phyloP scores from a whole-genome alignment of 2,329 filamentous ascomycete genomes.

The Penicillium sp. region DNA sequence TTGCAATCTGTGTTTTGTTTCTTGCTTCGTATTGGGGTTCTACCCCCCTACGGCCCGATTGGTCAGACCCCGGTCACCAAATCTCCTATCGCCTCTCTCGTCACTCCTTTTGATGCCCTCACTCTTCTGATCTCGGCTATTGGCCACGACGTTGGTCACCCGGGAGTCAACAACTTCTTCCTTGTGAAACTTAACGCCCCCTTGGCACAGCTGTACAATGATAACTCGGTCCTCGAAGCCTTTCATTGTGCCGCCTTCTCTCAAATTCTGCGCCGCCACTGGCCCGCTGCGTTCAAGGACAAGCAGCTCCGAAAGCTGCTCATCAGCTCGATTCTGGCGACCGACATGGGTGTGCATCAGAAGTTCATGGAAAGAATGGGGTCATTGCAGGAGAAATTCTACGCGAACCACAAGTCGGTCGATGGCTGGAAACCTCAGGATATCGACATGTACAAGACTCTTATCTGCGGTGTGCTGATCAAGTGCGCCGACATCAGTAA shows the following conservation, averaged over 20 bases:
- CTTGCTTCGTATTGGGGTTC: conserved; percentile 74
- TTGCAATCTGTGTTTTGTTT: conserved; percentile 92
- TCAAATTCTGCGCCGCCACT: conserved; percentile 89
- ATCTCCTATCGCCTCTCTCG: conserved; percentile 71
- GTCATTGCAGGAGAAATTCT: conserved; percentile 77
- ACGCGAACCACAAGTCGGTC: conserved; percentile 62
- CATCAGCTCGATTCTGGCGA: conserved; percentile 96
- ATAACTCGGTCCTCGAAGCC: conserved; percentile 92
- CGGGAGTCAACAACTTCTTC: conserved; percentile 97
- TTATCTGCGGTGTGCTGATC: conserved; percentile 89
- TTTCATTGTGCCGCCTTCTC: conserved; percentile 98
- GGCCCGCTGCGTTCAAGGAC: conserved; percentile 80
- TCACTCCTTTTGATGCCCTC: conserved; percentile 85
- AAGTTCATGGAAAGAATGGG: conserved; percentile 91
- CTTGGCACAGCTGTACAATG: conserved; percentile 92
- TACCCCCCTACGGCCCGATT: conserved; percentile 65
- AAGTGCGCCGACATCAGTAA: conserved; percentile 99
- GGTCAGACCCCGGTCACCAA: conserved; percentile 36
- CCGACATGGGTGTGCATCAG: conserved; percentile 96
- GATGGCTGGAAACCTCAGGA: conserved; percentile 77
- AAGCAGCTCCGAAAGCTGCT: conserved; percentile 81
- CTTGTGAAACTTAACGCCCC: conserved; percentile 89
- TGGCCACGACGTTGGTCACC: conserved; percentile 95
- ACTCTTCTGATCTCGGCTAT: conserved; percentile 93
- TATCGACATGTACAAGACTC: conserved; percentile 72